Base-by-base conservation (phyloP, 192 early-diverging fungal genomes). In the Dimargaris xerosporica region DNA sequence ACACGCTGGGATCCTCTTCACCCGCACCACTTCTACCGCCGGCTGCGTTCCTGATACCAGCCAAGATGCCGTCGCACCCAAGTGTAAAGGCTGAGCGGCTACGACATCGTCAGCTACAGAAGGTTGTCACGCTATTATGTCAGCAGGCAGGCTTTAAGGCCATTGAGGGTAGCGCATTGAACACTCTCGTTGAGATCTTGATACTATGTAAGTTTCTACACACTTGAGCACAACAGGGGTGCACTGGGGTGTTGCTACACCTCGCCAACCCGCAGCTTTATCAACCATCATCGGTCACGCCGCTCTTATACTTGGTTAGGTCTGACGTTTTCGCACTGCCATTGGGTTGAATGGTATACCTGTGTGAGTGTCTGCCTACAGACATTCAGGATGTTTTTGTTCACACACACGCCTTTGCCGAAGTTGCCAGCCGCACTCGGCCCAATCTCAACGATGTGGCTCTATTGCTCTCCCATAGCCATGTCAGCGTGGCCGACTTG, bases 381-480 rank as follows among this genome's bases (percentile, higher is more conserved):
- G 52, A 60, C n/a, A 23, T 60, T 21, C 28, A 60, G 19, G 42
- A 60, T 17, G 11, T 60, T 13, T 34, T 60, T n/a, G 42, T 60
- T 13, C 30, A 60, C 42, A 44, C 43, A 13, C 58, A 60, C 31
- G n/a, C 58, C 15, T 60, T 60, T 60, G 58, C 58, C 10, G 58
- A 60, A 44, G 7, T 60, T 25, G 58, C 58, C 42, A 34, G 58
- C 23, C 58, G 58, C n/a, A 60, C 58, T 11, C 58, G 58, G 6
- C 58, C 58, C 41, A 60, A 60, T 39, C 58, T 60, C 41, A 60
- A 60, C 58, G 58, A 60, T 39, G 58, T 34, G 39, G 41, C 58
- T 1, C 42, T 60, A 43, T 34, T 60, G n/a, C 42, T 60, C 25
- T 25, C 58, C 15, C 58, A 60, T 21, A 60, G 39, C 39, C 58